Percentiles rank a stretch among this genome's conserved stretches.
These are phyloP conservation scores for Thermoascus crustaceus DNA, from an alignment of 2,329 filamentous ascomycete species.

Conservation along the genomic window DNA sequence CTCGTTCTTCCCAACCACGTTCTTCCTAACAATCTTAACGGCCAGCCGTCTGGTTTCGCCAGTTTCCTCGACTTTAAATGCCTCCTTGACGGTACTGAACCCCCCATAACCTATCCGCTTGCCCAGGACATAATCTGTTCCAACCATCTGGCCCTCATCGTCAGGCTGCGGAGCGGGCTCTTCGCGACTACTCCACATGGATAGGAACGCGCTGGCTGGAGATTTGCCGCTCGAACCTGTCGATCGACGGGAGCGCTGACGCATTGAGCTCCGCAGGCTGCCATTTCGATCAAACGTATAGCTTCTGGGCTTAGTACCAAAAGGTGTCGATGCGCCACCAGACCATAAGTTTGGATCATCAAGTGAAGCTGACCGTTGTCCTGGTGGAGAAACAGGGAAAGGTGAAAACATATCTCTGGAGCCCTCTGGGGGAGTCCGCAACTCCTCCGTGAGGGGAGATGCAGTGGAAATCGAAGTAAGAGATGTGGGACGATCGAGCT, in stretches of 20 bases:
- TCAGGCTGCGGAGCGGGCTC: constrained; percentile 47
- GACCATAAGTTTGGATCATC: constrained; percentile 37
- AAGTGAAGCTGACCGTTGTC: constrained; percentile 29
- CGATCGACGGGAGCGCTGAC: constrained; percentile 39
- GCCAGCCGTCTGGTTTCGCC: constrained; percentile 47
- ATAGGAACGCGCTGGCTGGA: constrained; percentile 50
- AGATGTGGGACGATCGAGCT: constrained; percentile 32
- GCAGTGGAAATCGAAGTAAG: constrained; percentile 38
- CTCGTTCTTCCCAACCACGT: constrained; percentile 47
- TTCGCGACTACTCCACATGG: constrained; percentile 41
- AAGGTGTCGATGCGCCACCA: constrained; percentile 19
- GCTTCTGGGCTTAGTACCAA: constrained; percentile 29
- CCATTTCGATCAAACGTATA: constrained; percentile 25
- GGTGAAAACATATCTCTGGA: constrained; percentile 30
- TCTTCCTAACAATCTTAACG: constrained; percentile 60
- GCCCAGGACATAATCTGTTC: constrained; percentile 58
- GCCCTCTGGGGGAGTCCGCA: constrained; percentile 34
- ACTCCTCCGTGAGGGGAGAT: constrained; percentile 33
- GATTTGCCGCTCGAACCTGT: constrained; percentile 46
- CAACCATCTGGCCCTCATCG: constrained; percentile 60
- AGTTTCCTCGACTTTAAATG: constrained; percentile 52
- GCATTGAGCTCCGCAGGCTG: constrained; percentile 27
- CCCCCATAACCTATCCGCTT: constrained; percentile 58
- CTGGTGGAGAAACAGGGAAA: constrained; percentile 28
- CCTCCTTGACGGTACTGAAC: constrained; percentile 60